A percentile compares a stretch with the other conserved stretches of the same genome.
These are phyloP conservation scores for Pestalotiopsis sp. DNA, from an alignment of 2,329 filamentous ascomycete genomes.

Conservation along the genomic window DNA sequence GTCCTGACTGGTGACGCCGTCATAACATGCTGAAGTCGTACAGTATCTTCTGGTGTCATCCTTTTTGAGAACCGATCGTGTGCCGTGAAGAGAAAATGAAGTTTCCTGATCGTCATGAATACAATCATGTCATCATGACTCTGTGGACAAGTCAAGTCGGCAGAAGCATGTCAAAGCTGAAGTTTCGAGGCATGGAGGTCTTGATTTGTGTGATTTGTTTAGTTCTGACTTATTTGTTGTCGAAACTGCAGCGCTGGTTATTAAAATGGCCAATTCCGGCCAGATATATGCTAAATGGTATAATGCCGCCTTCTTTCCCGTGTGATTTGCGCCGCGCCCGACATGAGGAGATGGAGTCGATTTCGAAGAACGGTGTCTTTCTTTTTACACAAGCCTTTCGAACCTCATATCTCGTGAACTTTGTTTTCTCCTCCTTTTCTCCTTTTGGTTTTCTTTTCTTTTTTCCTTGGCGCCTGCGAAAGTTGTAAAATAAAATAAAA, in stretches of 20 bases:
- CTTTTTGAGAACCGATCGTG: no score
- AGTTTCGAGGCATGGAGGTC: not conserved
- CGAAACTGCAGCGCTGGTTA: not conserved
- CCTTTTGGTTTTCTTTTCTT: no score
- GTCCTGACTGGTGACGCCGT: no score
- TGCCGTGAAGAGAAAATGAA: no score
- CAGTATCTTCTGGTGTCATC: no score
- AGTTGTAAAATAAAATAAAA: not conserved
- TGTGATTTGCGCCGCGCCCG: not conserved
- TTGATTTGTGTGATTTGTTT: not conserved
- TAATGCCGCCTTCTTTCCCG: not conserved
- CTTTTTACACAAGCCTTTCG: not conserved
- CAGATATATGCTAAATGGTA: not conserved
- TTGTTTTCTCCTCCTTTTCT: not conserved
- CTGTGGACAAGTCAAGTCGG: not conserved
- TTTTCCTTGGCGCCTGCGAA: no score
- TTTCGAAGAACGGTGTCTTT: not conserved
- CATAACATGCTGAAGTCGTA: no score
- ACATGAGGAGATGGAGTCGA: not conserved
- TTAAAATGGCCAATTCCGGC: not conserved
- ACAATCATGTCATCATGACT: no score
- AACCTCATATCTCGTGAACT: not conserved
- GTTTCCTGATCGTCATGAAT: no score
- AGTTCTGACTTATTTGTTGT: not conserved
- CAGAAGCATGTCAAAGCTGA: not conserved